Conservation (phyloP, 208 protist genomes). For the Wallacemonas rigidus region DNA sequence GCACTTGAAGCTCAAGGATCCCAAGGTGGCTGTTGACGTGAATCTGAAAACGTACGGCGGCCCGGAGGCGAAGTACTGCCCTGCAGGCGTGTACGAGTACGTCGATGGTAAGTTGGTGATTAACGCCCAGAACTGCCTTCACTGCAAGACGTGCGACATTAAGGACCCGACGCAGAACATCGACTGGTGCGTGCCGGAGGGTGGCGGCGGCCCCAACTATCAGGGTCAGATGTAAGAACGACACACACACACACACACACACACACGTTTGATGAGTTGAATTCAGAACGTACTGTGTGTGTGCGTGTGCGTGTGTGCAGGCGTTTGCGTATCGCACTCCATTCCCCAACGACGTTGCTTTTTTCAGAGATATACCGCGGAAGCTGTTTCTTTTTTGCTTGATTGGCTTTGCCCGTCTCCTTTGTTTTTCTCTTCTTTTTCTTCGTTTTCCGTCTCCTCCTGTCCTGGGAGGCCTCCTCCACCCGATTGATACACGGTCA, state of each 20-base stretch:
- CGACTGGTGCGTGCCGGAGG: slow-evolving; percentile 96
- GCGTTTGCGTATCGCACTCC: too few relatives aligned
- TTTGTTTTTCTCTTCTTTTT: slow-evolving; percentile 5
- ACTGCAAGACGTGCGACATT: slow-evolving; percentile 99
- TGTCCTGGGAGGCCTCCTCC: not conserved
- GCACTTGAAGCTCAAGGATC: slow-evolving; percentile 91
- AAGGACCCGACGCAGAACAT: slow-evolving; percentile 98
- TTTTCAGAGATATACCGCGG: too few relatives aligned
- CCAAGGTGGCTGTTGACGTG: slow-evolving; percentile 69
- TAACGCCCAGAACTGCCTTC: slow-evolving; percentile 98
- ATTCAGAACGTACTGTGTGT: too few relatives aligned
- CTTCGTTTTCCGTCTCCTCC: slow-evolving; percentile 10
- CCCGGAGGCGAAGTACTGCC: slow-evolving; percentile 95
- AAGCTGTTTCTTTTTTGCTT: not conserved
- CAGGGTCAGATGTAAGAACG: slow-evolving; percentile 74
- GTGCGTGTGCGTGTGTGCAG: too few relatives aligned
- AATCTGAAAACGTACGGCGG: slow-evolving; percentile 92
- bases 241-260: not conserved
- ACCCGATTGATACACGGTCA: not conserved
- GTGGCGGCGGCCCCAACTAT: slow-evolving; percentile 85
- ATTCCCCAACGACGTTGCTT: too few relatives aligned
- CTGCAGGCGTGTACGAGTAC: slow-evolving; percentile 97
- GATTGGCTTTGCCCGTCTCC: not conserved
- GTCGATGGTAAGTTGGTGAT: slow-evolving; percentile 93
- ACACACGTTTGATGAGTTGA: too few relatives aligned